Evolutionary conservation across 257 asterid genomes (phyloP).

Genomic region (Capsicum chinense): DNA sequence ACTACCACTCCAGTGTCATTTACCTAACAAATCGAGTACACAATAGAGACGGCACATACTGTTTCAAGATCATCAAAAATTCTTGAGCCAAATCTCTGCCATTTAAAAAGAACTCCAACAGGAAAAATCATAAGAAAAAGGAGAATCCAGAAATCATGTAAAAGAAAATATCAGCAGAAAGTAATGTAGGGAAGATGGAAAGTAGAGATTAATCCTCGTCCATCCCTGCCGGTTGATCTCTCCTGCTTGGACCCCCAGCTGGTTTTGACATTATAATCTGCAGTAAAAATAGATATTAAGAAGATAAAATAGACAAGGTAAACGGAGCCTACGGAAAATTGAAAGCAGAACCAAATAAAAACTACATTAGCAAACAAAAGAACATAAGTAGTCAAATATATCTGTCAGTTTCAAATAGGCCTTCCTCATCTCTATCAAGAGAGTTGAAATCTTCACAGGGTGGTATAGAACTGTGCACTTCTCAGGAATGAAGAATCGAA

Average conservation of each 20-base stretch:
- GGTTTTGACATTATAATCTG: constrained; percentile 68
- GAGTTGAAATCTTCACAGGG: constrained; percentile 10
- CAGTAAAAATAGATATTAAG: constrained; percentile 5
- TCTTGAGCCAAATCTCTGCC: constrained; percentile 8
- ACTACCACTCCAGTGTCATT: not conserved
- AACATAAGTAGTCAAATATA: not conserved
- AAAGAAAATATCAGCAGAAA: constrained; percentile 16
- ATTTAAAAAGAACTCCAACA: not conserved
- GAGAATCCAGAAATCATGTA: constrained; percentile 13
- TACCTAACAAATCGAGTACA: constrained; percentile 3
- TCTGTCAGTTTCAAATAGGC: not conserved
- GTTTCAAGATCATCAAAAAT: constrained; percentile 22
- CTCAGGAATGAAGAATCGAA: constrained; percentile 4
- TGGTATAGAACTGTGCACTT: not conserved
- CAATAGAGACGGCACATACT: not conserved
- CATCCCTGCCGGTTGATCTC: constrained; percentile 43
- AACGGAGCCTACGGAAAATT: not conserved
- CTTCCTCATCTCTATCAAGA: not conserved
- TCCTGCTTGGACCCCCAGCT: constrained; percentile 60
- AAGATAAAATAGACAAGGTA: not conserved
- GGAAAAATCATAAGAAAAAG: not conserved
- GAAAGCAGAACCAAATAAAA: not conserved
- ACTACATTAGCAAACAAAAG: constrained; percentile 5
- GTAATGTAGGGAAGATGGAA: not conserved
- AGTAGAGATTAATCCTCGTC: constrained; percentile 44